A percentile compares a stretch with the other conserved stretches of the same genome.
Evolutionary conservation across 2,329 filamentous ascomycete species (phyloP).

Genomic region (Trichoderma sp.): DNA sequence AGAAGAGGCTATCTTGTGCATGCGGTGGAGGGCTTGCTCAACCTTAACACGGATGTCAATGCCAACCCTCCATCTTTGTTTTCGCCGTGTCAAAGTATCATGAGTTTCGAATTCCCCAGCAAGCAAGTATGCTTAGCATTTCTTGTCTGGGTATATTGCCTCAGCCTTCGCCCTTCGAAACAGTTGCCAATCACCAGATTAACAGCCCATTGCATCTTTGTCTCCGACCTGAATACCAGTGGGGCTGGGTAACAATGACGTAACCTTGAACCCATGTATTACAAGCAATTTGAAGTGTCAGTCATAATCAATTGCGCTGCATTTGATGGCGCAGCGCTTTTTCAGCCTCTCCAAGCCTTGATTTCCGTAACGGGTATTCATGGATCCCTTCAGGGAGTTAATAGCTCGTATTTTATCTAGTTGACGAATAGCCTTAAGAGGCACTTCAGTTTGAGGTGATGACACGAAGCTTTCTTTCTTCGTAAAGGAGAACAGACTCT

Average conservation of each 20-base stretch:
- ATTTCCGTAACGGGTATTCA: background rate
- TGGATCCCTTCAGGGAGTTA: background rate
- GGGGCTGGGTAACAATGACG: conserved; percentile 8
- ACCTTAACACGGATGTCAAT: background rate
- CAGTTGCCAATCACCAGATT: background rate
- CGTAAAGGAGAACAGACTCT: background rate
- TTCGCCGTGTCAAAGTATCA: background rate
- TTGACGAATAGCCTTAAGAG: background rate
- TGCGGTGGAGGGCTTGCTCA: background rate
- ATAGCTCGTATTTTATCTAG: background rate
- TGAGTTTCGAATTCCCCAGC: background rate
- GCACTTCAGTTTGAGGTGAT: background rate
- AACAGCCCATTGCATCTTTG: background rate
- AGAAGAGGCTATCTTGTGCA: background rate
- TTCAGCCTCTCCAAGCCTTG: background rate
- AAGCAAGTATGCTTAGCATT: background rate
- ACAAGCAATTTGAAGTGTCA: background rate
- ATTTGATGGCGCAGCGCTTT: background rate
- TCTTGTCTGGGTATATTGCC: background rate
- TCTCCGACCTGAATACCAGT: background rate
- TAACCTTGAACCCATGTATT: background rate
- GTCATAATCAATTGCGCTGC: background rate
- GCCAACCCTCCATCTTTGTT: background rate
- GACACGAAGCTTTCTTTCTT: background rate
- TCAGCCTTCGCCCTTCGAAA: background rate